A percentile compares a stretch with the other conserved stretches of the same genome.
These are phyloP conservation scores for Phytophthora pini DNA, from an alignment of 352 stramenopile genomes.

Conservation along the genomic window DNA sequence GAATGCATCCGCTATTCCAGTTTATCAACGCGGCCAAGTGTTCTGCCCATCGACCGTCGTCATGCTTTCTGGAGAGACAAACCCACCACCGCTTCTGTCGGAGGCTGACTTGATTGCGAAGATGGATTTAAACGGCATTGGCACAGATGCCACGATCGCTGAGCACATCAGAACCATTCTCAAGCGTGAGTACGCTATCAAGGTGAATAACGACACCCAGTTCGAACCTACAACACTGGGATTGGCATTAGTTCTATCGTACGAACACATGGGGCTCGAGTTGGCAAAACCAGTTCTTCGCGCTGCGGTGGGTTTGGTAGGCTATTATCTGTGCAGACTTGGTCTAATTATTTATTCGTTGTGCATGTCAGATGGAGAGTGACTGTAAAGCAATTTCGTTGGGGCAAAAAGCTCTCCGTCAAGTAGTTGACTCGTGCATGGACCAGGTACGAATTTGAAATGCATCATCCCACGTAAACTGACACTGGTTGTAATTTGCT, in stretches of 20 bases:
- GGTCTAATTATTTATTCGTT: slow-evolving; percentile 17
- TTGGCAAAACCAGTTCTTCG: slow-evolving; percentile 96
- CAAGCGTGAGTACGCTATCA: slow-evolving; percentile 96
- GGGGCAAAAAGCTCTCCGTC: slow-evolving; percentile 75
- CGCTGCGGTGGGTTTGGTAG: slow-evolving; percentile 59
- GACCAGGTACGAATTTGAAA: slow-evolving; percentile 69
- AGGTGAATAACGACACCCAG: slow-evolving; percentile 93
- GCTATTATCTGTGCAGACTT: neutral
- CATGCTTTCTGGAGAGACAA: slow-evolving; percentile 80
- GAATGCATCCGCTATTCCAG: slow-evolving; percentile 86
- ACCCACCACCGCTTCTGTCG: slow-evolving; percentile 88
- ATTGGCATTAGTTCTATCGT: slow-evolving; percentile 91
- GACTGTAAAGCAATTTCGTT: slow-evolving; percentile 90
- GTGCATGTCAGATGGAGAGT: slow-evolving; percentile 86
- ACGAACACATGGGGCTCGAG: slow-evolving; percentile 95
- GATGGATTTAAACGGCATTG: slow-evolving; percentile 96
- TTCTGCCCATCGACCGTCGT: slow-evolving; percentile 74
- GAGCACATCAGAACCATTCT: slow-evolving; percentile 99
- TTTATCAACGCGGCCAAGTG: slow-evolving; percentile 80
- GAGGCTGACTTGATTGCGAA: slow-evolving; percentile 94
- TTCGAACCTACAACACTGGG: slow-evolving; percentile 94
- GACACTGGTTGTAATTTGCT: slow-evolving; percentile 6
- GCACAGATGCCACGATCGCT: slow-evolving; percentile 96
- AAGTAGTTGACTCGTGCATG: slow-evolving; percentile 86
- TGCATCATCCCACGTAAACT: neutral